Evolutionary conservation across 225 moss, liverwort and hornwort genomes (phyloP), one percentile per base, ranked within the genome.

Genomic region (Straminergon stramineum): DNA sequence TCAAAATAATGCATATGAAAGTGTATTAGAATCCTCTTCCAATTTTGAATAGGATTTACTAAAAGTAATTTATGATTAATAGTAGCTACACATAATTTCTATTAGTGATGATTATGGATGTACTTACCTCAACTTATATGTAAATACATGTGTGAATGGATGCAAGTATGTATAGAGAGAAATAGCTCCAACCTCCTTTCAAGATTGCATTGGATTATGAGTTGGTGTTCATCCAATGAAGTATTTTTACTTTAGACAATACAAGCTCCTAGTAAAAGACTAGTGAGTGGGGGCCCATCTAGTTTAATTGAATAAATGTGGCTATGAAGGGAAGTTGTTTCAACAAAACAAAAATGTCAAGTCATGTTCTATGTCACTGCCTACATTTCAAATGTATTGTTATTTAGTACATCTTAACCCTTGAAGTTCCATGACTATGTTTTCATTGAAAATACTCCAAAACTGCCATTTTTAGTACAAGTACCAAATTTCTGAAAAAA

Each of bases 241-340:
- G 2, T 61, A 4, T 19, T 20, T 61, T 41, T 13, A 61, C 30
- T 41, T 27, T 20, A 3, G 2, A 81, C 8, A 1, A 31, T 41
- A 19, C 30, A 28, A 79, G 2, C 5, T 81, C 3, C 0, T 28
- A 9, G 0, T 10, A 13, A 61, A 81, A n/a, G 28, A 5, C 13
- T 13, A 20, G 19, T 60, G 19, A 19, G 0, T 35, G 6, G 5
- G 6, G 2, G 0, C 10, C 0, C 1, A 1, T 4, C 16, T 6
- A 57, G n/a, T 37, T 27, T 26, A 16, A 79, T n/a, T 79, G 6
- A 79, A 79, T 10, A 56, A 16, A 37, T 56, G 24, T 6, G 1
- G 16, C 24, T 26, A 11, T n/a, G 4, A 17, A n/a, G n/a, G 6
- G 5, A 56, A 4, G 17, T n/a, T 79, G n/a, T 57, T 17, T n/a